Base-by-base conservation (phyloP, 306 rosid genomes). In the Sechiopsis laciniata region DNA sequence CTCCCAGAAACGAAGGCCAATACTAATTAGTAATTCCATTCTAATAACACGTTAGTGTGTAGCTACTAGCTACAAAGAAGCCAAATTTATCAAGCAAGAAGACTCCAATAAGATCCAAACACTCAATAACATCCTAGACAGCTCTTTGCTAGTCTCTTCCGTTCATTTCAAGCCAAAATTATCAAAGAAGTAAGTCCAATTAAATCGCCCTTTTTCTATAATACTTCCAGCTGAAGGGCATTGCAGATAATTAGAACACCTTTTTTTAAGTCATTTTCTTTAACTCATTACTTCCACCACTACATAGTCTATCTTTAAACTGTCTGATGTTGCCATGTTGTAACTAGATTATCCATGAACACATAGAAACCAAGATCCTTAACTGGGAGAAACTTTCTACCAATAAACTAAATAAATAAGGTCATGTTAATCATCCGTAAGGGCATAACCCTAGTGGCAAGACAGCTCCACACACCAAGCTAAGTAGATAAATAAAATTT, bases 381-480 rank as follows among this genome's bases (percentile, higher is more conserved):
- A 20, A 8, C 40, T 35, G 67, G 13, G 22, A 61, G 20, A 14
- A 2, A 26, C 32, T 61, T 61, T 29, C 29, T 55, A 6, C 7
- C 6, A 61, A 6, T 13, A 37, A 61, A 29, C 1, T 1, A 32
- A 35, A 63, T 12, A 64, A 37, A 29, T 37, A 64, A 37, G 15
- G 3, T n/a, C 71, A 37, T 8, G 26, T 16, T n/a, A 4, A 37
- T 16, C 24, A 64, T 64, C 71, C 3, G 15, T 35, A 40, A 37
- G 52, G 40, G 42, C 1, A 37, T 42, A 64, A 42, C 20, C 72
- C 32, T 4, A 22, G 26, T 65, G 29, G 71, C 32, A 32, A 14
- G 53, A 17, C 71, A 65, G 54, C 55, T 42, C 54, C 54, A n/a
- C 52, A 63, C 70, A 5, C 32, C 37, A 68, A 19, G 55, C 56